A percentile compares a stretch with the other conserved stretches of the same genome.
Evolutionary conservation across 179 eudicot species (phyloP).

Genomic region (Drosera spatulata): DNA sequence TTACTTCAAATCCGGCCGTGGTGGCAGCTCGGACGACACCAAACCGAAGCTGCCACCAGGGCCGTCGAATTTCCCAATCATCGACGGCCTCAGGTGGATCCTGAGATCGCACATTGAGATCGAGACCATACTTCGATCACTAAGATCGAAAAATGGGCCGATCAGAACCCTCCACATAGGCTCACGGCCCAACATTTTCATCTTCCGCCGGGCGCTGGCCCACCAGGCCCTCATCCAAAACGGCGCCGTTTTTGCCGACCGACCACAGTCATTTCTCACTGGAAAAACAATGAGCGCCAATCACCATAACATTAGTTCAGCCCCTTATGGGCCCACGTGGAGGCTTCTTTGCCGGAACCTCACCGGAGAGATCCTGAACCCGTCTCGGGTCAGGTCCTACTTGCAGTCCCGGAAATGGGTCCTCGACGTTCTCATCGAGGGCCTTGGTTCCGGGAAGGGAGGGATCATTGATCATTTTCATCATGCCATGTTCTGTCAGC

Average conservation of each 20-base stretch:
- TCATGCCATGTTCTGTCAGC: conserved; percentile 11
- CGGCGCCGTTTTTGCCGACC: conserved; percentile 10
- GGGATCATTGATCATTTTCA: conserved; percentile 8
- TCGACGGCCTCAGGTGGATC: conserved; percentile 4
- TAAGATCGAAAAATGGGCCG: conserved; percentile 6
- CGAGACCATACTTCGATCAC: conserved; percentile 5
- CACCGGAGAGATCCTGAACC: conserved; percentile 4
- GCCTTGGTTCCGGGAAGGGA: not conserved
- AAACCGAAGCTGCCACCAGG: conserved; percentile 7
- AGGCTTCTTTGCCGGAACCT: conserved; percentile 11
- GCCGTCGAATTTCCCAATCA: not conserved
- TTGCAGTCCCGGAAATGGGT: conserved; percentile 7
- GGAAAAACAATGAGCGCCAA: not conserved
- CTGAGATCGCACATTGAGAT: not conserved
- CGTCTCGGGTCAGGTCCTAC: conserved; percentile 4
- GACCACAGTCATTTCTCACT: conserved; percentile 1
- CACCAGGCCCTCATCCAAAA: conserved; percentile 7
- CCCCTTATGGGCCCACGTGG: conserved; percentile 9
- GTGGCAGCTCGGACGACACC: too few species aligned
- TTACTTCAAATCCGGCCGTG: too few species aligned
- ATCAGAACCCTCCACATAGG: not conserved
- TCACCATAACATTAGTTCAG: conserved; percentile 6
- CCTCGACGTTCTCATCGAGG: conserved; percentile 2
- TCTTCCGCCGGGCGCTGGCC: conserved; percentile 8
- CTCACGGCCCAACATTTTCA: conserved; percentile 3